Conservation (phyloP, 2,329 filamentous ascomycete genomes). For the Fusarium bulbicola region DNA sequence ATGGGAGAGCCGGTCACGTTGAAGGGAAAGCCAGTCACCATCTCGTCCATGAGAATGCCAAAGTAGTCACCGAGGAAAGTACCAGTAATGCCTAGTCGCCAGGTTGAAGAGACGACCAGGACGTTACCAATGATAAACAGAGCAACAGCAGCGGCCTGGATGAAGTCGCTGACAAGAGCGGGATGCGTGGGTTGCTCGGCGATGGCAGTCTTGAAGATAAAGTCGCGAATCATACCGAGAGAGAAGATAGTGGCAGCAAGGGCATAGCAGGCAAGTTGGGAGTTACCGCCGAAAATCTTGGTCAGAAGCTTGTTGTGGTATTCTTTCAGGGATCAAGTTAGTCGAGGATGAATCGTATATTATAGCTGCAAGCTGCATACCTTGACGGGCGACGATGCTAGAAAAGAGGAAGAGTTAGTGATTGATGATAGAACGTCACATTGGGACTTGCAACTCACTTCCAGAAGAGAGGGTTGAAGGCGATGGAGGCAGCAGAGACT, state of each 20-base stretch:
- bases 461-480: conserved; percentile 99
- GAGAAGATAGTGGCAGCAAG: conserved; percentile 91
- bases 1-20: conserved; percentile 91
- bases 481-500: conserved; percentile 85
- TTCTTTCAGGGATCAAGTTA: conserved; percentile 62
- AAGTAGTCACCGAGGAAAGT: conserved; percentile 99
- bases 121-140: conserved; percentile 81
- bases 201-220: conserved; percentile 86
- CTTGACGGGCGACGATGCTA: conserved; percentile 85
- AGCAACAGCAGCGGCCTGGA: conserved; percentile 71
- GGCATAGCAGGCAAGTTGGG: conserved; percentile 85
- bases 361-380: conserved; percentile 53
- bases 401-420: conserved; percentile 46
- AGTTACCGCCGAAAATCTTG: conserved; percentile 81
- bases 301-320: conserved; percentile 92
- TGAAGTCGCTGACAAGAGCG: conserved; percentile 67
- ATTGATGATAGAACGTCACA: conserved; percentile 1
- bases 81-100: conserved; percentile 89
- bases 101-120: conserved; percentile 89
- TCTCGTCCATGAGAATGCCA: conserved; percentile 94
- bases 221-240: conserved; percentile 88
- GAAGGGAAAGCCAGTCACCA: conserved; percentile 96
- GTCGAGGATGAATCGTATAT: neutral
- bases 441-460: conserved; percentile 72
- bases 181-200: conserved; percentile 79